These are phyloP conservation scores for Suillus occidentalis DNA, from an alignment of 768 basidiomycete genomes.

Conservation along the genomic window DNA sequence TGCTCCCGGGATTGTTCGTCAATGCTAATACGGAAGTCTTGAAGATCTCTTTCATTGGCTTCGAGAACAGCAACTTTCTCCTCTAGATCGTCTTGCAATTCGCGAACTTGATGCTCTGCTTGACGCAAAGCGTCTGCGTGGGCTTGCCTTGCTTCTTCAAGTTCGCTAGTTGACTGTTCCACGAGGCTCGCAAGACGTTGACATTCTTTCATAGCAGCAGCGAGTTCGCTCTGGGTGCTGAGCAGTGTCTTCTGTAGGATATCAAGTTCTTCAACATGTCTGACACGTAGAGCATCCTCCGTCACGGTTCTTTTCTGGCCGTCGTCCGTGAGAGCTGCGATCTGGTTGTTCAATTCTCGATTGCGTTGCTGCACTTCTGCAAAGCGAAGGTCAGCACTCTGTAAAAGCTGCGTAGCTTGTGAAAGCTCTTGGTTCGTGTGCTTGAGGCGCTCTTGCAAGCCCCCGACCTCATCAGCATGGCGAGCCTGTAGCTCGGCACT, in stretches of 20 bases:
- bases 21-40: constrained; percentile 37
- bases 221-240: constrained; percentile 21
- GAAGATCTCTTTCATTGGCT: constrained; percentile 33
- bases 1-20: constrained; percentile 38
- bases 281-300: constrained; percentile 4
- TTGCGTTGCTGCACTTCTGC: constrained; percentile 30
- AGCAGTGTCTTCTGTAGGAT: constrained; percentile 27
- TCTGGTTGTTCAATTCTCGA: constrained; percentile 30
- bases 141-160: constrained; percentile 24
- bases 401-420: constrained; percentile 33
- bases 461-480: constrained; percentile 38
- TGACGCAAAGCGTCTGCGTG: constrained; percentile 32
- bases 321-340: constrained; percentile 17
- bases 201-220: constrained; percentile 22
- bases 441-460: constrained; percentile 38
- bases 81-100: constrained; percentile 30
- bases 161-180: constrained; percentile 24
- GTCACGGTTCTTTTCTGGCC: constrained; percentile 13
- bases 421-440: constrained; percentile 36
- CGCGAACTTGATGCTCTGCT: constrained; percentile 20
- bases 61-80: constrained; percentile 26
- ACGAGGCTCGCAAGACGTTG: constrained; percentile 28
- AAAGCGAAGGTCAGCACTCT: constrained; percentile 36
- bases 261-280: constrained; percentile 19
- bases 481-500: constrained; percentile 18